Evolutionary conservation across 768 basidiomycete species (phyloP), one percentile per base, ranked within the genome.

Genomic region (Auriscalpium microsporum): DNA sequence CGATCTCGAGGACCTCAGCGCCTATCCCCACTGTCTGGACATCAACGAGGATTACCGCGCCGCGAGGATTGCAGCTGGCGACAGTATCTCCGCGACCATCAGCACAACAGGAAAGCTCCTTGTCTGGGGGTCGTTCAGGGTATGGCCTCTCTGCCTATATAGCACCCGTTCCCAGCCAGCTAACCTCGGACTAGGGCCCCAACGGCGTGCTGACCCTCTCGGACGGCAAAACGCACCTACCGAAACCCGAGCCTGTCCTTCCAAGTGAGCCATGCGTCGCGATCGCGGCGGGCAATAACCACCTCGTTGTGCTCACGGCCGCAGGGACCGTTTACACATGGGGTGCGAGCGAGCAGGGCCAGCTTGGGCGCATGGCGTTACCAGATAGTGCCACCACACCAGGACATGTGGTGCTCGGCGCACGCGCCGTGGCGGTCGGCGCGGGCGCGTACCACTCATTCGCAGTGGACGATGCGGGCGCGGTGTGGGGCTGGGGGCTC

Each of bases 401-500:
- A 1, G 90, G 94, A 66, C 87, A 86, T 63, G 79, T 97, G 38
- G 78, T 81, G 2, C 78, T 97, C n/a, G 84, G 86, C 17, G 71
- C 67, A 21, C 81, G 85, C n/a, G 82, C 83, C 46, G 83, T 85
- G 11, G 72, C 71, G 40, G 73, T 97, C 58, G 92, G 92, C 4
- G 80, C 92, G 0, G 94, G 95, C 8, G 78, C 78, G 51, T 90
- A 84, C 70, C 87, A 90, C 64, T 94, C 92, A 0, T 97, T 96
- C 64, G 94, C 94, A 2, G 83, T 97, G 55, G 87, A 93, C 67
- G 80, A 87, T 50, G 72, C 75, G 7, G 94, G 92, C 33, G 81
- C 78, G 48, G 87, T 95, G 9, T 97, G 86, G 84, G 92, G 83
- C 11, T 97, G 95, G 95, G 95, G 95, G n/a, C 75, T 94, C 56